A percentile compares a stretch with the other conserved stretches of the same genome.
Conservation (phyloP, 768 basidiomycete species). For the Thelephora ganbajun region DNA sequence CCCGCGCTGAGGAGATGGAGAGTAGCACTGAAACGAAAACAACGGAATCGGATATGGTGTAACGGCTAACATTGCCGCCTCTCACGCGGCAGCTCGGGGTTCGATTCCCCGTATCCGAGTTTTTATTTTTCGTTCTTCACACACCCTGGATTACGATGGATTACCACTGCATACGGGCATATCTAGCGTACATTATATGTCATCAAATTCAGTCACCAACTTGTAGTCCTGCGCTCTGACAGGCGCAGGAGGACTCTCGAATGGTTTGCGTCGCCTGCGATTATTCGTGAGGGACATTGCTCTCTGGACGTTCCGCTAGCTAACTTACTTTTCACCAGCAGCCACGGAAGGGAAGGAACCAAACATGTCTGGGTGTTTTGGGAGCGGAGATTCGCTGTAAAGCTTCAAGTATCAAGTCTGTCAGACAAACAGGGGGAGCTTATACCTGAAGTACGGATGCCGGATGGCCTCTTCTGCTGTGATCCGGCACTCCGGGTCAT, state of each 20-base stretch:
- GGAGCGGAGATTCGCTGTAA: slow-evolving; percentile 77
- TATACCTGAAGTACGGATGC: slow-evolving; percentile 87
- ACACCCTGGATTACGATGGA: too few species aligned
- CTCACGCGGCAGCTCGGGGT: slow-evolving; percentile 27
- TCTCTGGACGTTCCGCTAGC: background rate
- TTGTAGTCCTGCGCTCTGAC: slow-evolving; percentile 57
- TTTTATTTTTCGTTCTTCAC: background rate
- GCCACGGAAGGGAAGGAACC: slow-evolving; percentile 92
- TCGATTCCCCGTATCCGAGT: slow-evolving; percentile 27
- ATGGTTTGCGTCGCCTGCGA: slow-evolving; percentile 58
- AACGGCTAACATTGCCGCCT: slow-evolving; percentile 25
- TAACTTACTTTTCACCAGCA: slow-evolving; percentile 81
- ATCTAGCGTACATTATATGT: slow-evolving; percentile 8
- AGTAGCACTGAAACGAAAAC: too few species aligned
- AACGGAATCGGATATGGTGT: slow-evolving; percentile 19
- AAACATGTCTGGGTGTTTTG: slow-evolving; percentile 94
- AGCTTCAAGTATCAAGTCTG: background rate
- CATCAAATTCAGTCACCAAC: slow-evolving; percentile 49
- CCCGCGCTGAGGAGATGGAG: too few species aligned
- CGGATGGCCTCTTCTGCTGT: slow-evolving; percentile 80
- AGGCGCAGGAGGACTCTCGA: slow-evolving; percentile 72
- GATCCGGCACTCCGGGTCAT: slow-evolving; percentile 80
- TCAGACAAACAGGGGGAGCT: slow-evolving; percentile 1
- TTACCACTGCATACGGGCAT: too few species aligned
- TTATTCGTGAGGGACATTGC: background rate